Percentiles rank a stretch among this genome's conserved stretches.
Conservation (phyloP, 495 filamentous ascomycete species). For the Neurospora sp. region DNA sequence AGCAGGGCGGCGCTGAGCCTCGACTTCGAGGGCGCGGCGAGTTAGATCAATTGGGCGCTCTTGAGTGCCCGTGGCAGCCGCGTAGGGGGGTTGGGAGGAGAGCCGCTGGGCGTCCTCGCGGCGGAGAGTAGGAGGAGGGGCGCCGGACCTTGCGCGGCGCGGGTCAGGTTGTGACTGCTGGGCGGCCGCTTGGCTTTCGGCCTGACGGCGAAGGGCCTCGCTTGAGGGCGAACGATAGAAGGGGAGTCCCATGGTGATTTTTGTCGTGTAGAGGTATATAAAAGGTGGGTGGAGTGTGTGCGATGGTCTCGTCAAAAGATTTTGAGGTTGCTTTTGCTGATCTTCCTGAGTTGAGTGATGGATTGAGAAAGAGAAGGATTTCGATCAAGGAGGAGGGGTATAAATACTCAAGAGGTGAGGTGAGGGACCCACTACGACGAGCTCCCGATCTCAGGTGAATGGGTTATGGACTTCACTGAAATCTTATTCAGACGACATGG, state of each 20-base stretch:
- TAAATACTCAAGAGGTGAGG: neutral
- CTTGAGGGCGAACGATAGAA: neutral
- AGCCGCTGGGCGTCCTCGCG: neutral
- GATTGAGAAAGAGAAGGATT: neutral
- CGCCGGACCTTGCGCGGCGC: neutral
- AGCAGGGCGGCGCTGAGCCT: neutral
- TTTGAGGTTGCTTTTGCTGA: neutral
- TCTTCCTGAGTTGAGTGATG: neutral
- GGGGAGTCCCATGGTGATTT: neutral
- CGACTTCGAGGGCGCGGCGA: neutral
- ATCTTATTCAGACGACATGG: neutral
- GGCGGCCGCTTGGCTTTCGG: neutral
- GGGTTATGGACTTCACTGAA: neutral
- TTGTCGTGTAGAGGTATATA: neutral
- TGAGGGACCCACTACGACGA: neutral
- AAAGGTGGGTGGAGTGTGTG: neutral
- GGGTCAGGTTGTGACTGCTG: neutral
- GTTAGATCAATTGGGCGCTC: neutral
- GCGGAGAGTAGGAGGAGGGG: neutral
- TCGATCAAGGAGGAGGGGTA: neutral
- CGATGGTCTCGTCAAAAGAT: neutral
- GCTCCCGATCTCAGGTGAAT: neutral
- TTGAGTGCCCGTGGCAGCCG: neutral
- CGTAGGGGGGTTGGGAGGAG: neutral
- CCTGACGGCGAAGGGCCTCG: neutral